These are phyloP conservation scores for Lophium mytilinum DNA, from an alignment of 495 filamentous ascomycete species.

Conservation along the genomic window DNA sequence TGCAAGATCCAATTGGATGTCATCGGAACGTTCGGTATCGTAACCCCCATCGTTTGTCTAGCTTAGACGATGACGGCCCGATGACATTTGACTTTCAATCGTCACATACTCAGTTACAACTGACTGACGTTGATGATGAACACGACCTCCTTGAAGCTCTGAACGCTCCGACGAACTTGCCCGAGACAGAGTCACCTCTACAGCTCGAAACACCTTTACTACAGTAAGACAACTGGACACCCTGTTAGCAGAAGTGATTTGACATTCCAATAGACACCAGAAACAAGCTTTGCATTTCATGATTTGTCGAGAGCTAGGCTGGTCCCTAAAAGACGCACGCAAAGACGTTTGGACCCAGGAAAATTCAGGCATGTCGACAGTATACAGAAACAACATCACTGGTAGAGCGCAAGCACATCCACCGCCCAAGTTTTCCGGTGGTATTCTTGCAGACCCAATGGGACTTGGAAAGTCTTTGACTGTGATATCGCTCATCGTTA, in stretches of 20 bases:
- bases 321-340: not conserved
- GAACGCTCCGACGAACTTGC: not conserved
- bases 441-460: conserved; percentile 89
- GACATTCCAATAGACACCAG: conserved; percentile 3
- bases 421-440: conserved; percentile 41
- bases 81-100: conserved; percentile 1
- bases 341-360: conserved; percentile 5
- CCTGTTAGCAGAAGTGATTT: no score
- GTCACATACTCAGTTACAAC: not conserved
- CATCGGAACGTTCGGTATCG: conserved; percentile 11
- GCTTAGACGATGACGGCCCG: not conserved
- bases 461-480: conserved; percentile 90
- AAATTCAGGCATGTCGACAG: not conserved
- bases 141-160: not conserved
- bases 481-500: conserved; percentile 63
- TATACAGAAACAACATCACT: conserved; percentile 8
- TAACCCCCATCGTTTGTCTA: conserved; percentile 10
- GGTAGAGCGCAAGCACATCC: not conserved
- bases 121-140: not conserved
- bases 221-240: not conserved
- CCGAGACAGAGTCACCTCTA: conserved; percentile 1
- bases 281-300: conserved; percentile 17
- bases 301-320: conserved; percentile 6
- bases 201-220: not conserved
- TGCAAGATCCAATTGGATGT: conserved; percentile 7